phyloP scores from a whole-genome alignment of 257 asterid genomes.

The Asclepias syriaca region DNA sequence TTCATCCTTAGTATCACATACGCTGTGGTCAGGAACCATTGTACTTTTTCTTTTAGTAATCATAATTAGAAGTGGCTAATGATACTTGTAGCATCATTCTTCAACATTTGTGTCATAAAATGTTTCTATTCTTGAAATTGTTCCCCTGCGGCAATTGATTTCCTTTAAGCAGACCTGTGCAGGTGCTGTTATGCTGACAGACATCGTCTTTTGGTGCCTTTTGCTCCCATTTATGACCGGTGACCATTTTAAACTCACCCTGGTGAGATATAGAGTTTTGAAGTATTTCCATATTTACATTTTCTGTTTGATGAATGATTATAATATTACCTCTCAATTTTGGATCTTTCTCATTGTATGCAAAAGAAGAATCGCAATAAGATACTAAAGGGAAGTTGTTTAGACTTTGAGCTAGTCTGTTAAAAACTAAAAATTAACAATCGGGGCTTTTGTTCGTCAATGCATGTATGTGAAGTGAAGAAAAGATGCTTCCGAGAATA shows the following conservation, averaged over 20 bases:
- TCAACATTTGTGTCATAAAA: background rate
- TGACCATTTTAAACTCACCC: conserved; percentile 60
- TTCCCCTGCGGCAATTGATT: conserved; percentile 1
- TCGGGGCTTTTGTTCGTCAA: background rate
- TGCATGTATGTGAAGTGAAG: background rate
- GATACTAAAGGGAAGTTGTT: background rate
- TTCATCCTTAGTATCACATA: background rate
- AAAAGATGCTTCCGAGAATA: background rate
- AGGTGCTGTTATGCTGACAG: conserved; percentile 85
- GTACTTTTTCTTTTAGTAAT: background rate
- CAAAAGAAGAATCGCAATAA: background rate
- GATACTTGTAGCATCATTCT: background rate
- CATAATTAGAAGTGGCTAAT: background rate
- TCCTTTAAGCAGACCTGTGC: conserved; percentile 47
- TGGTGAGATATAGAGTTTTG: conserved; percentile 35
- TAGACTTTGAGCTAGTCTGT: background rate
- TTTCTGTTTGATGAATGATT: background rate
- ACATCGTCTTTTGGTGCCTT: conserved; percentile 82
- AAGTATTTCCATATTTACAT: background rate
- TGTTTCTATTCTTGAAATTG: background rate
- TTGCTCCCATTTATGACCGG: conserved; percentile 79
- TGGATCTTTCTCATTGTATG: background rate
- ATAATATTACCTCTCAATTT: background rate
- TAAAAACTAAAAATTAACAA: background rate
- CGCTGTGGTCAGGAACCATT: background rate